Evolutionary conservation across 768 basidiomycete genomes (phyloP).

Genomic region (Tylopilus cervinicoccineus): DNA sequence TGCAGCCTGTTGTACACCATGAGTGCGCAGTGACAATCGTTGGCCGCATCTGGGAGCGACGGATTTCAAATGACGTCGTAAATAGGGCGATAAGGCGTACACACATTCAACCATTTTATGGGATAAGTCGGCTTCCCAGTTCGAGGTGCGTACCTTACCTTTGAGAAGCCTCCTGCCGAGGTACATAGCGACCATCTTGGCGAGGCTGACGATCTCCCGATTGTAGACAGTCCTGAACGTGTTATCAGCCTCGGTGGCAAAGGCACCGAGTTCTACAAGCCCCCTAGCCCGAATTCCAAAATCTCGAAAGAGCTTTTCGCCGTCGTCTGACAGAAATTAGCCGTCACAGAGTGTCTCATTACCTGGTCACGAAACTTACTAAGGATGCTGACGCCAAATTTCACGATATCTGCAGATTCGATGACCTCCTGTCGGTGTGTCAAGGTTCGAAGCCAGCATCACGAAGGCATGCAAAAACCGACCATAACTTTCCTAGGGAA

Average conservation of each 20-base stretch:
- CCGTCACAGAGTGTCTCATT: not conserved
- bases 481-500: slow-evolving; percentile 44
- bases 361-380: slow-evolving; percentile 30
- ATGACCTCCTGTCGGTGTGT: slow-evolving; percentile 38
- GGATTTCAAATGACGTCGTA: not conserved
- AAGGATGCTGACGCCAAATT: slow-evolving; percentile 47
- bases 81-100: not conserved
- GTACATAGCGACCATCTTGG: slow-evolving; percentile 42
- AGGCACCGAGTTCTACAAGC: slow-evolving; percentile 43
- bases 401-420: slow-evolving; percentile 36
- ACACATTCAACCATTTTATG: slow-evolving; percentile 38
- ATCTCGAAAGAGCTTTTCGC: slow-evolving; percentile 45
- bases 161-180: slow-evolving; percentile 37
- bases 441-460: not conserved
- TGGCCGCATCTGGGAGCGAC: slow-evolving; percentile 42
- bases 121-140: slow-evolving; percentile 42
- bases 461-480: not conserved
- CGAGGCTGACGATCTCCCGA: slow-evolving; percentile 40
- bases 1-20: slow-evolving; percentile 40
- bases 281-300: slow-evolving; percentile 39
- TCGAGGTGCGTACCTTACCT: slow-evolving; percentile 41
- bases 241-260: slow-evolving; percentile 40
- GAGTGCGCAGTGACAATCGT: slow-evolving; percentile 47
- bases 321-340: slow-evolving; percentile 36
- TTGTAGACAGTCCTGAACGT: slow-evolving; percentile 31